Percentiles rank a stretch among this genome's conserved stretches.
These are phyloP conservation scores for Auricularia sp. DNA, from an alignment of 768 basidiomycete species.

Conservation along the genomic window DNA sequence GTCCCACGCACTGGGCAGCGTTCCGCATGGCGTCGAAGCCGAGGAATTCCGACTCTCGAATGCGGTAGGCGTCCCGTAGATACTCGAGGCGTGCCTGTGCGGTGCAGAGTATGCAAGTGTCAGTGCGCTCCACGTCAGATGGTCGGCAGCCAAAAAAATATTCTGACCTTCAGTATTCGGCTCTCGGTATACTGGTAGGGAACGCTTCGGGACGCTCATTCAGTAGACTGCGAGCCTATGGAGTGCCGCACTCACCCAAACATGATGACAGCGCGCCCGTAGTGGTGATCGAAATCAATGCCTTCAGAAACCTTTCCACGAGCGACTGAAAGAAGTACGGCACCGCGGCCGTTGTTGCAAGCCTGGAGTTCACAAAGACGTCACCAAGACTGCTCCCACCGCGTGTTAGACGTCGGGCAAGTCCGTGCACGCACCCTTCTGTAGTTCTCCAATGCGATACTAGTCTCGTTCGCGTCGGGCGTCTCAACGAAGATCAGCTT, in stretches of 20 bases:
- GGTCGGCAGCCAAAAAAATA: too few relatives aligned
- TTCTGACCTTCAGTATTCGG: slow-evolving; percentile 67
- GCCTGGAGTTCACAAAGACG: slow-evolving; percentile 42
- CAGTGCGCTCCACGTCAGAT: neutral
- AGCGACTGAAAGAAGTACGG: slow-evolving; percentile 91
- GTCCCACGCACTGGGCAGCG: slow-evolving; percentile 97
- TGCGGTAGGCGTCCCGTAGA: slow-evolving; percentile 94
- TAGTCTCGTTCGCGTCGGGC: slow-evolving; percentile 97
- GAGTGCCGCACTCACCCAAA: slow-evolving; percentile 64
- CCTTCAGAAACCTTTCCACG: slow-evolving; percentile 99
- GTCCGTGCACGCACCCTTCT: slow-evolving; percentile 51
- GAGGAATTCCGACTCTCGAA: slow-evolving; percentile 95
- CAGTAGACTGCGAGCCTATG: neutral
- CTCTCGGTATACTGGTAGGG: slow-evolving; percentile 98
- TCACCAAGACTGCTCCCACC: neutral
- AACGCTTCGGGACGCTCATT: slow-evolving; percentile 38
- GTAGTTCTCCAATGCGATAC: slow-evolving; percentile 95
- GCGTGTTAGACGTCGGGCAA: neutral
- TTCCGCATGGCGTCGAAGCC: slow-evolving; percentile 99
- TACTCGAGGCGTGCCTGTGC: slow-evolving; percentile 79
- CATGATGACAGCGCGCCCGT: slow-evolving; percentile 98
- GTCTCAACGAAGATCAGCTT: slow-evolving; percentile 99
- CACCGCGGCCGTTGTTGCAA: slow-evolving; percentile 96
- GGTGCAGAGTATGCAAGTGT: neutral
- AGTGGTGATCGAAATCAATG: slow-evolving; percentile 99